Evolutionary conservation across 306 rosid species (phyloP), one percentile per base, ranked within the genome.

Genomic region (Rosa multiflora): DNA sequence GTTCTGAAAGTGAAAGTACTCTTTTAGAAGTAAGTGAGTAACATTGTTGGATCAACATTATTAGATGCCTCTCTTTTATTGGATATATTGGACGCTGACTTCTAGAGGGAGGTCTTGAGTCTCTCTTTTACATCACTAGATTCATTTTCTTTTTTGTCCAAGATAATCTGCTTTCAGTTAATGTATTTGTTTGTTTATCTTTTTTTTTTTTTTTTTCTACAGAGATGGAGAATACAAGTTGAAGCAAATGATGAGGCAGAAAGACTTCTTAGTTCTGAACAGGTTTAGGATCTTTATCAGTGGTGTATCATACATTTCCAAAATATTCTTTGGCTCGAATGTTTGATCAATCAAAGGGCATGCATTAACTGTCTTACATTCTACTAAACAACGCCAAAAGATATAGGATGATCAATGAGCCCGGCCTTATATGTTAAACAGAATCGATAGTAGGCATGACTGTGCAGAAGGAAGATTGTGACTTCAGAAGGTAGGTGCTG

Each of bases 221-320:
- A 93, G 98, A 87, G 84, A 84, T 93, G 98, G 98, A 91, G 78
- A 82, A 35, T 88, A 83, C 97, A 88, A 86, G 95, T 90, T 26
- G 95, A 93, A 88, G 98, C 98, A 70, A 93, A 90, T 67, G 97
- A 93, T 40, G 98, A 93, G 82, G 98, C 97, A 5, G 98, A 93
- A 88, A 91, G 98, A 79, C 93, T 93, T 74, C 91, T 93, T 71
- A 88, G 89, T 76, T 90, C 97, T 53, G 92, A 90, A 66, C 86
- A 88, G 77, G 79, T 75, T 59, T 89, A 84, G 82, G 49, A 79
- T 67, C 58, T 29, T 61, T 23, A 74, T 51, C 56, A 71, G 67
- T 46, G 74, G 58, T 67, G 35, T 52, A 12, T 53, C 77, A 69
- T 83, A 62, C 77, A 66, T 70, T 75, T 4, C 84, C 78, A 59